Base-by-base conservation (phyloP, 306 rosid species). In the Vachellia collinsii region DNA sequence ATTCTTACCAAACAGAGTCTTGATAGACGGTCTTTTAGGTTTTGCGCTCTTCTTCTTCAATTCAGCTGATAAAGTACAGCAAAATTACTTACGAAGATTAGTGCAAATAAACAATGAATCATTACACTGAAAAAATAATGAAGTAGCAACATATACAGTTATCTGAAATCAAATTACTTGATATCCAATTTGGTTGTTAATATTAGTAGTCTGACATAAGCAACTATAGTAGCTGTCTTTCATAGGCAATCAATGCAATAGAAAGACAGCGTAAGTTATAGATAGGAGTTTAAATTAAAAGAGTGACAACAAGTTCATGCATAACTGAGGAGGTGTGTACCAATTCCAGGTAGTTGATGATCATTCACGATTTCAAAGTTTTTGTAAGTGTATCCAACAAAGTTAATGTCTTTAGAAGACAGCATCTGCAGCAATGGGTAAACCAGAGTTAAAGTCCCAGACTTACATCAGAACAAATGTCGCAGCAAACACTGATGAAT, bases 371-470 rank as follows among this genome's bases (percentile, higher is more conserved):
- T 93, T 84, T 96, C 98, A 3, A 81, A 91, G 91, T 96, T 96
- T 88, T 96, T 95, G 79, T 90, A 95, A 3, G 99, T 95, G 87
- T 95, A 95, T 10, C 99, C 99, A 68, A 93, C 99, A 46, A 96
- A 96, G 91, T 96, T 96, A 64, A 92, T 84, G 79, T 96, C 99
- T 83, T 92, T 93, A 39, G 98, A 93, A 23, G 98, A 89, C 79
- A 96, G 85, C 99, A 96, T 96, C 99, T 96, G 92, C 90, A 90
- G 68, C 66, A 79, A 73, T 78, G 56, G 70, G 66, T 46, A 83
- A 22, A 56, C 59, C 86, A 78, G 75, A 80, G 82, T 83, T 69
- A 86, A 78, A 84, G 79, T 23, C 37, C 70, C 71, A 56, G 37
- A 85, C 34, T 34, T 81, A 72, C 34, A 37, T 66, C 20, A 71